These are phyloP conservation scores for Quercus aquifolioides DNA, from an alignment of 306 rosid genomes.

Conservation along the genomic window DNA sequence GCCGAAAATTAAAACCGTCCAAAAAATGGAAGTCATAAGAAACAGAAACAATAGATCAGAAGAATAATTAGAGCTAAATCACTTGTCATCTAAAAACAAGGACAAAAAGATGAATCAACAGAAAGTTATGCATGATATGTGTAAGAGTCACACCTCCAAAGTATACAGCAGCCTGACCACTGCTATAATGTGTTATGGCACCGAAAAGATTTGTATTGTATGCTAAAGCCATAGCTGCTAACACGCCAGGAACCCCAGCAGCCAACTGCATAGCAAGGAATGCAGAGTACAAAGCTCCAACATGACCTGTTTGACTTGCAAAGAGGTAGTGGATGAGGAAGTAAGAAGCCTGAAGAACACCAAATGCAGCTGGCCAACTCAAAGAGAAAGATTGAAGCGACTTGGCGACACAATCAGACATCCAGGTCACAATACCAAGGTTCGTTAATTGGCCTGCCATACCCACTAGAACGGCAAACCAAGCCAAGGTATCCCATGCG, in stretches of 20 bases:
- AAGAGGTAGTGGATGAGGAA: constrained; percentile 93
- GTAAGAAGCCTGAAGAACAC: constrained; percentile 83
- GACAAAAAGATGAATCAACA: constrained; percentile 1
- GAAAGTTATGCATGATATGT: neutral
- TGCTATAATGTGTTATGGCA: constrained; percentile 87
- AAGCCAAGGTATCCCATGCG: constrained; percentile 96
- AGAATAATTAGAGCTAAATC: neutral
- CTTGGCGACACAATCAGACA: constrained; percentile 68
- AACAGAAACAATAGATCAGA: constrained; percentile 9
- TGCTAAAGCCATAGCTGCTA: constrained; percentile 82
- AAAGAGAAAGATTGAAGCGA: constrained; percentile 58
- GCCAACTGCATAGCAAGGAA: constrained; percentile 95
- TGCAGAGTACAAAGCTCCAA: constrained; percentile 87
- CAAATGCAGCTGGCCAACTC: constrained; percentile 83
- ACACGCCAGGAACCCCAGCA: constrained; percentile 79
- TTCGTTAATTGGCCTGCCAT: constrained; percentile 93
- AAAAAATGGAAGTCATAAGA: neutral
- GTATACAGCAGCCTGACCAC: constrained; percentile 98
- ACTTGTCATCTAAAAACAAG: neutral
- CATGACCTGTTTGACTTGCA: constrained; percentile 97
- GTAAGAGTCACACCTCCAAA: constrained; percentile 73
- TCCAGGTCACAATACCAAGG: constrained; percentile 82
- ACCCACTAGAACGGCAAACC: constrained; percentile 94
- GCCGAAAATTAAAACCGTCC: neutral
- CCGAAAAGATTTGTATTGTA: constrained; percentile 92